A percentile compares a stretch with the other conserved stretches of the same genome.
Evolutionary conservation across 805 yeast species (phyloP).

Genomic region (Metschnikowia lochheadii): DNA sequence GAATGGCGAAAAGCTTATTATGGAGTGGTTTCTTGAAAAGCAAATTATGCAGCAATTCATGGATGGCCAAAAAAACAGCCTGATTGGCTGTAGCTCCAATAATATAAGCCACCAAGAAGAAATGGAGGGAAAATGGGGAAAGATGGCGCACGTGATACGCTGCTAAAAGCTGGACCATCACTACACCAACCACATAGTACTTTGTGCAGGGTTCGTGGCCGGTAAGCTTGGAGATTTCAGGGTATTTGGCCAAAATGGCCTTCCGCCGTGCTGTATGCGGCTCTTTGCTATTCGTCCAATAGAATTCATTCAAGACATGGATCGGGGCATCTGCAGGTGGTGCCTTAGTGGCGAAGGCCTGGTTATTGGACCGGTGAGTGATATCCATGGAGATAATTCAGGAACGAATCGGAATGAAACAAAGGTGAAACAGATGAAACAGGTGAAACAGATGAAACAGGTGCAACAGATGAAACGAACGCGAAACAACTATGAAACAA

Average conservation of each 20-base stretch:
- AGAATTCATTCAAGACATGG: slow-evolving; percentile 57
- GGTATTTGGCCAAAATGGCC: slow-evolving; percentile 67
- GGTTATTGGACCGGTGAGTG: slow-evolving; percentile 16
- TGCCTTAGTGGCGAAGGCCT: slow-evolving; percentile 21
- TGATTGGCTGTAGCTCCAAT: slow-evolving; percentile 86
- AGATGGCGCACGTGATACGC: slow-evolving; percentile 63
- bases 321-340: slow-evolving; percentile 41
- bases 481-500: neutral
- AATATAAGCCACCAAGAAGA: slow-evolving; percentile 62
- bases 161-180: slow-evolving; percentile 56
- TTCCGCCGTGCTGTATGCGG: slow-evolving; percentile 77
- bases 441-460: no score
- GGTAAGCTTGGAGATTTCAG: slow-evolving; percentile 72
- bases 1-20: slow-evolving; percentile 72
- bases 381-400: slow-evolving; percentile 11
- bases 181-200: slow-evolving; percentile 65
- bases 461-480: neutral
- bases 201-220: slow-evolving; percentile 88
- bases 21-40: slow-evolving; percentile 75
- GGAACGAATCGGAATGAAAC: neutral
- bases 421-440: no score
- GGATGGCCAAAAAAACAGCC: slow-evolving; percentile 81
- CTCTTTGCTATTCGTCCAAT: slow-evolving; percentile 79
- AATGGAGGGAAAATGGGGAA: slow-evolving; percentile 48
- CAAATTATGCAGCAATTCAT: slow-evolving; percentile 81